Percentiles rank a stretch among this genome's conserved stretches.
These are phyloP conservation scores for Tricholoma terreum DNA, from an alignment of 768 basidiomycete species.

Conservation along the genomic window DNA sequence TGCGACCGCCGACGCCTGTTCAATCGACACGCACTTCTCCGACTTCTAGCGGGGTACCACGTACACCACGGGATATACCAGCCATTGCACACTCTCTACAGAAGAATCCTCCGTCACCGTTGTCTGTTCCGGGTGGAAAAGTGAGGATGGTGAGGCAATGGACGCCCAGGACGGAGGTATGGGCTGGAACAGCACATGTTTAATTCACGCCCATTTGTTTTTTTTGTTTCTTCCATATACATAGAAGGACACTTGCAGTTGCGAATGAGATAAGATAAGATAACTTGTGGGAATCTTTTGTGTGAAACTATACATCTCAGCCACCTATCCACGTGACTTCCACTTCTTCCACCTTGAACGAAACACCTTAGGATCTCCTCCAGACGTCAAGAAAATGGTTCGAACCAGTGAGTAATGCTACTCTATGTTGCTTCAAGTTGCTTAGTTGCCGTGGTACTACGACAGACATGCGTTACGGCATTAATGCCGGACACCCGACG, in stretches of 20 bases:
- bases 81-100: conserved; percentile 25
- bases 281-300: conserved; percentile 24
- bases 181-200: conserved; percentile 39
- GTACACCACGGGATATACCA: conserved; percentile 42
- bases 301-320: conserved; percentile 55
- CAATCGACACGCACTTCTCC: conserved; percentile 52
- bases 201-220: conserved; percentile 15
- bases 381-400: conserved; percentile 69
- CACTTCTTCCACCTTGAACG: conserved; percentile 22
- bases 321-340: conserved; percentile 42
- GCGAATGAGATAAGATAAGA: conserved; percentile 19
- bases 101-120: conserved; percentile 27
- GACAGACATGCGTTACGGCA: conserved; percentile 82
- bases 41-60: conserved; percentile 44
- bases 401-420: conserved; percentile 63
- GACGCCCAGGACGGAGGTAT: conserved; percentile 31
- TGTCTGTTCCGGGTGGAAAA: conserved; percentile 34
- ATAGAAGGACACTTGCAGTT: background rate
- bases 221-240: background rate
- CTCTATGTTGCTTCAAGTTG: background rate
- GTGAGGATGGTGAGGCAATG: conserved; percentile 54
- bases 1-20: conserved; percentile 38
- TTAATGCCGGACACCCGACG: conserved; percentile 87
- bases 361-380: conserved; percentile 40
- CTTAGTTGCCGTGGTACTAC: background rate